phyloP scores from a whole-genome alignment of 768 basidiomycete genomes.

The Galerina marginata region DNA sequence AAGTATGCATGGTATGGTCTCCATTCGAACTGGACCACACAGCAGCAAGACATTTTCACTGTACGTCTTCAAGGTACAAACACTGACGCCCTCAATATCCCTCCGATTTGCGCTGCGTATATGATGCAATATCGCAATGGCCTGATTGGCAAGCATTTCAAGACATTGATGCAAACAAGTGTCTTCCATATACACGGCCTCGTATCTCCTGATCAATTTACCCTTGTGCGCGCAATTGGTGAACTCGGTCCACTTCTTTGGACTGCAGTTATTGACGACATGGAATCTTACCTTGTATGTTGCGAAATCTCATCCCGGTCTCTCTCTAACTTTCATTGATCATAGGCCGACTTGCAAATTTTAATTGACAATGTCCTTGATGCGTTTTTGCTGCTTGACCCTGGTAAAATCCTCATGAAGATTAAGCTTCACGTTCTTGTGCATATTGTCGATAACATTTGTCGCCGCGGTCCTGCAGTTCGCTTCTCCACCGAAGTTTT shows the following conservation, averaged over 20 bases:
- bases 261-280: conserved; percentile 37
- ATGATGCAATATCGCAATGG: no score
- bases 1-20: conserved; percentile 44
- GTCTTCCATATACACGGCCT: conserved; percentile 38
- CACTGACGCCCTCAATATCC: conserved; percentile 20
- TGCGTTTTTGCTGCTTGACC: conserved; percentile 29
- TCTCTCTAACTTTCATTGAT: not conserved
- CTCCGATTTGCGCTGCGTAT: conserved; percentile 30
- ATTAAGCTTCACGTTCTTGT: conserved; percentile 35
- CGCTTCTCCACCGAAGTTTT: conserved; percentile 34
- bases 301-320: not conserved
- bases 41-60: conserved; percentile 25
- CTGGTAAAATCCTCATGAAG: conserved; percentile 32
- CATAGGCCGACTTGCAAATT: conserved; percentile 25
- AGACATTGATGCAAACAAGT: conserved; percentile 34
- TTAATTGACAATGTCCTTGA: conserved; percentile 36
- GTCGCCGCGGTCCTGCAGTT: conserved; percentile 32
- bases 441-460: conserved; percentile 34
- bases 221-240: conserved; percentile 25
- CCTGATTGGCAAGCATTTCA: conserved; percentile 44
- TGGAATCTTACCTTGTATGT: conserved; percentile 32
- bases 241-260: conserved; percentile 35
- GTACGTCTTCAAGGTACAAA: conserved; percentile 33
- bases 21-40: conserved; percentile 26
- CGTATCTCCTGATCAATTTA: conserved; percentile 21